These are phyloP conservation scores for Piper betle DNA, from an alignment of 164 flowering plant genomes.

Conservation along the genomic window DNA sequence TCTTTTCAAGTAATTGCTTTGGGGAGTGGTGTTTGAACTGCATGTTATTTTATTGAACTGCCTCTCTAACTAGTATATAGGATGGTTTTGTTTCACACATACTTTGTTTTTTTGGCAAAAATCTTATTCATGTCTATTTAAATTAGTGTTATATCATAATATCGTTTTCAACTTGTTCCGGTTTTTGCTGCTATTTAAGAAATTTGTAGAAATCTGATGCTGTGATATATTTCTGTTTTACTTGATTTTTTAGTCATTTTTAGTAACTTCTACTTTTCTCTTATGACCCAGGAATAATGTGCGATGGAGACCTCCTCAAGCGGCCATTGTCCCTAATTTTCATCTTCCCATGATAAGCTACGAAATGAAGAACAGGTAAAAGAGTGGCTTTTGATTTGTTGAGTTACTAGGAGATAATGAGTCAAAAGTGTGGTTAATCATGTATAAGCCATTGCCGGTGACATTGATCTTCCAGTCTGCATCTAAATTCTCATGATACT, in stretches of 20 bases:
- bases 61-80: too few relatives aligned
- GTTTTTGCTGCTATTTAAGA: too few relatives aligned
- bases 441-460: background rate
- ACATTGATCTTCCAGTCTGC: background rate
- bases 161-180: too few relatives aligned
- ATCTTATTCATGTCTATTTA: too few relatives aligned
- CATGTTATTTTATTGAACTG: too few relatives aligned
- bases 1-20: too few relatives aligned
- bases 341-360: conserved; percentile 66
- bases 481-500: background rate
- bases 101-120: too few relatives aligned
- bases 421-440: background rate
- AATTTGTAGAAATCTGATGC: too few relatives aligned
- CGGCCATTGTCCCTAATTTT: conserved; percentile 53
- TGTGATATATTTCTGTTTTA: too few relatives aligned
- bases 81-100: too few relatives aligned
- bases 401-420: background rate
- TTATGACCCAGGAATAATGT: conserved; percentile 23
- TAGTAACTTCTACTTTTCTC: background rate
- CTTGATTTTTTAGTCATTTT: background rate
- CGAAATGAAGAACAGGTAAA: conserved; percentile 72
- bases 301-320: conserved; percentile 50
- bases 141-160: too few relatives aligned
- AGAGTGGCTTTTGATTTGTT: background rate
- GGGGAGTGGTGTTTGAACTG: too few relatives aligned